Base-by-base conservation (phyloP, 805 yeast genomes). In the Kodamaea neixiangensis region DNA sequence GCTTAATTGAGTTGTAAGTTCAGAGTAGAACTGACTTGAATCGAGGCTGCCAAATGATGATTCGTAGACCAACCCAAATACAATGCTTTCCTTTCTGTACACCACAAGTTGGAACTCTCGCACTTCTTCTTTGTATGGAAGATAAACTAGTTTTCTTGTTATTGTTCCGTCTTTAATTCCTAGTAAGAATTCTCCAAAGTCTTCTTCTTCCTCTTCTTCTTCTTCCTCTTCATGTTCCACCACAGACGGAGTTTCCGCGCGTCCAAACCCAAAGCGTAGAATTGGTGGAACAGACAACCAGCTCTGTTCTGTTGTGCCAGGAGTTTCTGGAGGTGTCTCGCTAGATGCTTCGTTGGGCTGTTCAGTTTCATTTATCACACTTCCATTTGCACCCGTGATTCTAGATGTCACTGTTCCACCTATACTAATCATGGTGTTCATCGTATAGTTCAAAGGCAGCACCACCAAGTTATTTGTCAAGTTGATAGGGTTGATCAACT, bases 371-470 rank as follows among this genome's bases (percentile, higher is more conserved):
- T 4, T 25, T 25, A 25, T 25, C 29, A 22, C 29, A 11, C 37
- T 7, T 19, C 19, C 37, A 14, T 18, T 18, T 22, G 42, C 11
- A 5, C 44, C 43, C 10, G 46, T 34, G 39, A 35, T 35, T 19
- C 11, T 48, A 17, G 44, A 37, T 6, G 50, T 19, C 13, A 44
- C 54, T 10, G 47, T 37, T 3, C 49, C 50, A 14, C 67, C 64
- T 7, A 65, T 49, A n/a, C 55, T 60, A 49, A 59, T 61, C 59
- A 72, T 62, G 11, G 71, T 70, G 44, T 60, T 67, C 40, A 73
- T 64, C 0, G 78, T 72, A 39, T 59, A 63, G 44, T 60, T 67
- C 5, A 74, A 41, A 1, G 78, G 78, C 68, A 62, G 70, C 7
- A 73, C 62, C 5, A 73, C 71, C 25, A 71, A 59, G 48, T 64